Evolutionary conservation across 139 green algal genomes (phyloP).

Genomic region (Coelastrella sp.): DNA sequence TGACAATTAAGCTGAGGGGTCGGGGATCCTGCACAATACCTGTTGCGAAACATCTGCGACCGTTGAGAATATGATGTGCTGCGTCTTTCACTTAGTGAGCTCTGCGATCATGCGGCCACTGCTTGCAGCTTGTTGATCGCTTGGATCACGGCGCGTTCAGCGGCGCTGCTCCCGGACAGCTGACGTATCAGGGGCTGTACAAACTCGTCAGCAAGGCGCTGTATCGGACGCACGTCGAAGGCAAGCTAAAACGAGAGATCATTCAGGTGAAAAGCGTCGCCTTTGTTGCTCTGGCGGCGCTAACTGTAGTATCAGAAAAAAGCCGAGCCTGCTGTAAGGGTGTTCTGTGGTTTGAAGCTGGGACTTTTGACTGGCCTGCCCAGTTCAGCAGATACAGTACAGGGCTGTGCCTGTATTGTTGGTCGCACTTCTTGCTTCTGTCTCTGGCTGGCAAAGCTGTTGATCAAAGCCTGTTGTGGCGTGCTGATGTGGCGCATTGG

Average conservation of each 20-base stretch:
- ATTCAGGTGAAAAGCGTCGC: slow-evolving; percentile 72
- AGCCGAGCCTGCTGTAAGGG: no score
- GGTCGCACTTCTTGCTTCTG: no score
- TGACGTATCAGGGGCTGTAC: slow-evolving; percentile 80
- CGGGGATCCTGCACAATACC: no score
- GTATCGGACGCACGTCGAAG: slow-evolving; percentile 95
- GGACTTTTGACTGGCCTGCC: no score
- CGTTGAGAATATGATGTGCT: no score
- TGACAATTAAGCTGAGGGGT: no score
- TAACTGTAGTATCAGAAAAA: no score
- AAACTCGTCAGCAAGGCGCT: slow-evolving; percentile 82
- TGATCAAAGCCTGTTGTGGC: not conserved
- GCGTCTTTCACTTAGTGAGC: not conserved
- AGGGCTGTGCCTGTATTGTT: no score
- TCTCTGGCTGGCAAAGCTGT: no score
- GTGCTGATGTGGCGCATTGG: slow-evolving; percentile 4
- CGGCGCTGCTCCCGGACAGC: slow-evolving; percentile 17
- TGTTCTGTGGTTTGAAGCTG: no score
- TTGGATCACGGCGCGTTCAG: slow-evolving; percentile 84
- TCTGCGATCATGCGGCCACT: not conserved
- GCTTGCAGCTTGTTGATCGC: slow-evolving; percentile 91
- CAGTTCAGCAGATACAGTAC: no score
- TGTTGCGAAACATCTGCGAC: no score
- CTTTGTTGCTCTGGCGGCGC: not conserved
- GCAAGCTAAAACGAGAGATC: slow-evolving; percentile 95